phyloP scores from a whole-genome alignment of 345 rosid genomes.

The Fremontodendron californicum region DNA sequence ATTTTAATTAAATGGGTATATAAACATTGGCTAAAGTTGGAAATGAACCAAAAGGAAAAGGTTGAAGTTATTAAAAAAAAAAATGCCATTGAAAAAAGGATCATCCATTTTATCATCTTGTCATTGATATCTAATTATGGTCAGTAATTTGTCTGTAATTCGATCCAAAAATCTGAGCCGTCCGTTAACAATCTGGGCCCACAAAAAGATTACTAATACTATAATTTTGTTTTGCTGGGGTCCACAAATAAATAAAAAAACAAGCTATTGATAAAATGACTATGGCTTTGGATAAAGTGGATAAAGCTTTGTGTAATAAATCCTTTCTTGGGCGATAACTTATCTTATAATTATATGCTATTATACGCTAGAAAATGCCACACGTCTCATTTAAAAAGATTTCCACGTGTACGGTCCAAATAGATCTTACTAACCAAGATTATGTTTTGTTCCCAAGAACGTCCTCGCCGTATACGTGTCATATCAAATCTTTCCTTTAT shows the following conservation, averaged over 20 bases:
- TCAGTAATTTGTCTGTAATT: not conserved
- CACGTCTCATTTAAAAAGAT: not conserved
- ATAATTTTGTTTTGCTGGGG: not conserved
- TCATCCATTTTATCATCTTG: not conserved
- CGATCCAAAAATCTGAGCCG: not conserved
- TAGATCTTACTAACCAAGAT: not conserved
- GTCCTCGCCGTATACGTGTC: slow-evolving; percentile 23
- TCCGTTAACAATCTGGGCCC: not conserved
- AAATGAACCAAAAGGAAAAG: not conserved
- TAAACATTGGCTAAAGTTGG: not conserved
- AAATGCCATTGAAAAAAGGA: too few relatives aligned
- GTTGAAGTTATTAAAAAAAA: not conserved
- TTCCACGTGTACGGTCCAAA: slow-evolving; percentile 5
- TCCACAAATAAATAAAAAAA: not conserved
- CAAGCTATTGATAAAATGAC: not conserved
- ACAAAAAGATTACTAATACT: not conserved
- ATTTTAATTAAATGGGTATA: not conserved
- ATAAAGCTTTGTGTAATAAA: slow-evolving; percentile 7
- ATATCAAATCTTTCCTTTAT: not conserved
- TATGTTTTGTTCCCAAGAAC: too few relatives aligned
- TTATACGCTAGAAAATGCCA: slow-evolving; percentile 17
- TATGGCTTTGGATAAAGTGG: slow-evolving; percentile 17
- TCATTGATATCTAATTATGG: not conserved
- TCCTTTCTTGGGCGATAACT: not conserved
- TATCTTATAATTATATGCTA: slow-evolving; percentile 4